These are phyloP conservation scores for Taphrina betulina DNA, from an alignment of 1,139 yeast species.

Conservation along the genomic window DNA sequence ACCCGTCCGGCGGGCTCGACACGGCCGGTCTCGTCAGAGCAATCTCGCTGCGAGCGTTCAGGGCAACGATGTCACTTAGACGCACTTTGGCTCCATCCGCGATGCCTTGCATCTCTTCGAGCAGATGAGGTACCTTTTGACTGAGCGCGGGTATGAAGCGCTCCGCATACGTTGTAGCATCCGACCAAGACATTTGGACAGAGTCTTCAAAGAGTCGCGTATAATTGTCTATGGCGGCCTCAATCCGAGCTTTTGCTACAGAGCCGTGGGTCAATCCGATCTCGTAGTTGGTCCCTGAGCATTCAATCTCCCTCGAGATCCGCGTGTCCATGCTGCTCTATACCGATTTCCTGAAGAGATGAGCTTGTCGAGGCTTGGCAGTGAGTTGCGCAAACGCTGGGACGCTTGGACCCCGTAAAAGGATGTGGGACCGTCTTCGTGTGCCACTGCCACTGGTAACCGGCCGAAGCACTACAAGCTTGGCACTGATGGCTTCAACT, in stretches of 20 bases:
- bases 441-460: too few species aligned
- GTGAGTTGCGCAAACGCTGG: too few species aligned
- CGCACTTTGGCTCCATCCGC: constrained; percentile 44
- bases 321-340: too few species aligned
- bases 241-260: constrained; percentile 40
- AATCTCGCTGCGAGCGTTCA: constrained; percentile 46
- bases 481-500: too few species aligned
- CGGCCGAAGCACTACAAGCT: too few species aligned
- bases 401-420: too few species aligned
- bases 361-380: too few species aligned
- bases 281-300: constrained; percentile 25
- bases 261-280: constrained; percentile 42
- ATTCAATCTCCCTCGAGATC: neutral
- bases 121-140: constrained; percentile 41
- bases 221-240: constrained; percentile 40
- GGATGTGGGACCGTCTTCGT: too few species aligned
- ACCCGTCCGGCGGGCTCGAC: constrained; percentile 41
- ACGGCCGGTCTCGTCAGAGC: constrained; percentile 39
- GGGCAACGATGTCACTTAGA: constrained; percentile 43
- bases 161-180: constrained; percentile 39
- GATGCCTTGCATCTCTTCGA: constrained; percentile 44
- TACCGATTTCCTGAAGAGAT: too few species aligned
- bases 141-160: constrained; percentile 40
- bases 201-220: constrained; percentile 38
- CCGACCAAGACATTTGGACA: constrained; percentile 40